phyloP scores from a whole-genome alignment of 805 yeast genomes.

The Wickerhamiella dianesei region DNA sequence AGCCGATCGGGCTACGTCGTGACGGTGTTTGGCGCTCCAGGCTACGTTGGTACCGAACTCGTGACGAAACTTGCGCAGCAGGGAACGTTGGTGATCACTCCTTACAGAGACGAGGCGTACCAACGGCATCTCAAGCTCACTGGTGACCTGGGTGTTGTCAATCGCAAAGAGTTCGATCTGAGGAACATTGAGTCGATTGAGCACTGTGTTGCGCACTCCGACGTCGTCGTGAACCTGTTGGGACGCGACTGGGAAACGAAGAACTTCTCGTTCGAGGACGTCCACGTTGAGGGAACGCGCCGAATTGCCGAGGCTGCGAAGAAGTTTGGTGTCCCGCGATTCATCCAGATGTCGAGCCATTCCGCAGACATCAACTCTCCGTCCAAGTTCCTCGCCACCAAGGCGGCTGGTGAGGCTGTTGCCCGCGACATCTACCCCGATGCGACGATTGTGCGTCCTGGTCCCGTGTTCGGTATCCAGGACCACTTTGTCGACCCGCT shows the following conservation, averaged over 20 bases:
- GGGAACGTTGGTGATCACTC: conserved; percentile 64
- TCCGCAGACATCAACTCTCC: conserved; percentile 57
- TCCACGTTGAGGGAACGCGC: conserved; percentile 64
- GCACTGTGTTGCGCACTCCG: conserved; percentile 65
- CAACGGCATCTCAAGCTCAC: conserved; percentile 66
- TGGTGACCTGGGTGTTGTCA: conserved; percentile 81
- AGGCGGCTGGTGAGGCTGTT: conserved; percentile 62
- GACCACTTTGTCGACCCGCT: conserved; percentile 52
- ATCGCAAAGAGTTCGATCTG: conserved; percentile 68
- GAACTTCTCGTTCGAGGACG: conserved; percentile 71
- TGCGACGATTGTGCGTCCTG: conserved; percentile 75
- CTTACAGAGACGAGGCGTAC: conserved; percentile 70
- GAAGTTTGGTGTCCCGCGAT: conserved; percentile 58
- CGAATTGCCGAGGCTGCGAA: conserved; percentile 63
- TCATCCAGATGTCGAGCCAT: conserved; percentile 66
- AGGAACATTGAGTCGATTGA: conserved; percentile 65
- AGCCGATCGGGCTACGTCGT: conserved; percentile 82
- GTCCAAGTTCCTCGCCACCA: conserved; percentile 63
- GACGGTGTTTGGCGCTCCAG: conserved; percentile 74
- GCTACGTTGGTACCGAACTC: conserved; percentile 63
- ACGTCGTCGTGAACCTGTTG: conserved; percentile 66
- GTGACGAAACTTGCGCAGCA: conserved; percentile 64
- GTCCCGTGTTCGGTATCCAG: conserved; percentile 64
- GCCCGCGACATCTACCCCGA: conserved; percentile 58
- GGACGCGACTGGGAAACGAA: conserved; percentile 68